Conservation (phyloP, 805 yeast species). For the Saccharomycopsis olivae region DNA sequence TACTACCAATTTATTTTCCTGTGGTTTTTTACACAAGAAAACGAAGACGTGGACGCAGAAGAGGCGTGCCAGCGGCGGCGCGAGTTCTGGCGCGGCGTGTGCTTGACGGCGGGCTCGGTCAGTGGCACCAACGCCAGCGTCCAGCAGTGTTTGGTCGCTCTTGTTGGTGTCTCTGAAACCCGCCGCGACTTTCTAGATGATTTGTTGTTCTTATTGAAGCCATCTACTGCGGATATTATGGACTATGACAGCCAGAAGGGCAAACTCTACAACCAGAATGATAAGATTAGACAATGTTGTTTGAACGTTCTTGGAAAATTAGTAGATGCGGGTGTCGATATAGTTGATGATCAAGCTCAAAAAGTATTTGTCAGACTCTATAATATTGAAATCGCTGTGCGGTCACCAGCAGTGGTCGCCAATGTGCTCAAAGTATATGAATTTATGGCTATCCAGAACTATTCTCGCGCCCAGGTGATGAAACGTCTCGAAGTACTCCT, state of each 20-base stretch:
- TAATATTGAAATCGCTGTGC: conserved; percentile 13
- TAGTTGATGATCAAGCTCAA: conserved; percentile 4
- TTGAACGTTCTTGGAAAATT: conserved; percentile 12
- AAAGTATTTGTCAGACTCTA: conserved; percentile 8
- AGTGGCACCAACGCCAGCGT: too few species aligned
- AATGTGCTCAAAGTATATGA: conserved; percentile 11
- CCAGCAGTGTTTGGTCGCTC: too few species aligned
- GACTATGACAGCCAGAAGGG: conserved; percentile 9
- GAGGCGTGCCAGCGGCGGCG: too few species aligned
- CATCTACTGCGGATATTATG: background rate
- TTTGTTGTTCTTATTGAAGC: conserved; percentile 9
- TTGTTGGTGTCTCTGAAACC: too few species aligned
- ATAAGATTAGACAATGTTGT: conserved; percentile 12
- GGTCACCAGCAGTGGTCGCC: conserved; percentile 7
- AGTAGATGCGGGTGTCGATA: conserved; percentile 11
- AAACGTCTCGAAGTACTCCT: conserved; percentile 2
- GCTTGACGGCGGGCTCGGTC: too few species aligned
- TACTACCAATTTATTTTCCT: too few species aligned
- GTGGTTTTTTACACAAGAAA: too few species aligned
- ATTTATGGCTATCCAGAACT: conserved; percentile 4
- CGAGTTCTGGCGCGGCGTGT: too few species aligned
- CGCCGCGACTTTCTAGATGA: too few species aligned
- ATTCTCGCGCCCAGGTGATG: background rate
- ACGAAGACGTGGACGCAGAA: too few species aligned
- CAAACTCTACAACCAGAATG: conserved; percentile 3